These are phyloP conservation scores for Mortierella sp. DNA, from an alignment of 371 early-diverging fungal species.

Conservation along the genomic window DNA sequence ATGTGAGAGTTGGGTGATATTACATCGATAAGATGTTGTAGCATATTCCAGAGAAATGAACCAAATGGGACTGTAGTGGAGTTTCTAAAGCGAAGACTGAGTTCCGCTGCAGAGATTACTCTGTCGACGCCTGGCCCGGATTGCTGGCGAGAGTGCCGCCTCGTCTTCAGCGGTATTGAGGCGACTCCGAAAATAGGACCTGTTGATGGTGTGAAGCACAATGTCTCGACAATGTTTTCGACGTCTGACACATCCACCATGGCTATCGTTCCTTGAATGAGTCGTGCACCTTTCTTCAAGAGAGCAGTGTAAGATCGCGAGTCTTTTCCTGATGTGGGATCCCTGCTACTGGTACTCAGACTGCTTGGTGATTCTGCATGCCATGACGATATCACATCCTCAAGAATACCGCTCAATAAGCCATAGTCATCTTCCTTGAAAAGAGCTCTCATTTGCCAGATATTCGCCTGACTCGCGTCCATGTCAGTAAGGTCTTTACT, in stretches of 20 bases:
- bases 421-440: slow-evolving; percentile 71
- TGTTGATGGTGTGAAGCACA: slow-evolving; percentile 5
- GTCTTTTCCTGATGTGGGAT: slow-evolving; percentile 12
- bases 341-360: neutral
- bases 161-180: neutral
- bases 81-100: slow-evolving; percentile 65
- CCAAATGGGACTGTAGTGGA: slow-evolving; percentile 71
- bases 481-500: slow-evolving; percentile 62
- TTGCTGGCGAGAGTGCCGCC: neutral
- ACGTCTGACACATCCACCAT: slow-evolving; percentile 51
- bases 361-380: slow-evolving; percentile 63
- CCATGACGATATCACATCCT: slow-evolving; percentile 74
- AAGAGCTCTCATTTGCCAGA: slow-evolving; percentile 70
- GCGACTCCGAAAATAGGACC: neutral
- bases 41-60: slow-evolving; percentile 79
- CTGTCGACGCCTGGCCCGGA: slow-evolving; percentile 1
- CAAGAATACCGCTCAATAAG: slow-evolving; percentile 68
- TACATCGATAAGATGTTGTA: slow-evolving; percentile 66
- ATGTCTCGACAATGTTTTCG: slow-evolving; percentile 32
- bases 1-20: slow-evolving; percentile 62
- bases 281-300: slow-evolving; percentile 38
- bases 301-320: slow-evolving; percentile 31
- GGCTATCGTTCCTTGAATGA: slow-evolving; percentile 49
- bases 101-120: slow-evolving; percentile 51
- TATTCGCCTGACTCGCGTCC: slow-evolving; percentile 72